Evolutionary conservation across 768 basidiomycete genomes (phyloP).

Genomic region (Trametes cingulata): DNA sequence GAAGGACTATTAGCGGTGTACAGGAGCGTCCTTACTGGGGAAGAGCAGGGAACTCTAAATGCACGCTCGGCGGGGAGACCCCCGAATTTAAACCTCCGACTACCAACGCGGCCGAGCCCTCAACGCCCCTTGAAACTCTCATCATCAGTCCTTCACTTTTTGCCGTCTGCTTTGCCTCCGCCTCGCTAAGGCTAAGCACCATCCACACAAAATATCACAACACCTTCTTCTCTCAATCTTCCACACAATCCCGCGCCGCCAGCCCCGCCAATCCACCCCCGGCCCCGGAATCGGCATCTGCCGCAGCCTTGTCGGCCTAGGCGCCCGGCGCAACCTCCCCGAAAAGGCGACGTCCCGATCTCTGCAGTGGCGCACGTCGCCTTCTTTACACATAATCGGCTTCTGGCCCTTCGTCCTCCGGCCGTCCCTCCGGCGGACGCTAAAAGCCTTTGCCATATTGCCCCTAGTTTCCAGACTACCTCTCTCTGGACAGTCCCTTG

Average conservation of each 20-base stretch:
- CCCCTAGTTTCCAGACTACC: neutral
- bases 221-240: neutral
- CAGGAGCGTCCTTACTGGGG: constrained; percentile 30
- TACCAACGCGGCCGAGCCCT: constrained; percentile 26
- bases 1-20: constrained; percentile 35
- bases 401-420: neutral
- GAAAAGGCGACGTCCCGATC: constrained; percentile 19
- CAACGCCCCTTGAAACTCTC: constrained; percentile 29
- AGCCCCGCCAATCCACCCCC: neutral
- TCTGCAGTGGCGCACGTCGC: neutral
- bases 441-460: constrained; percentile 16
- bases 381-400: constrained; percentile 15
- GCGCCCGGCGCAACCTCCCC: constrained; percentile 13
- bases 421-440: neutral
- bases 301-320: neutral
- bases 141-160: constrained; percentile 17
- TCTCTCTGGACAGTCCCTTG: neutral
- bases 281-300: neutral
- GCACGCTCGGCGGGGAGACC: constrained; percentile 27
- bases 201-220: neutral
- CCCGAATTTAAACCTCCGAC: constrained; percentile 32
- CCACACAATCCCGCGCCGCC: neutral
- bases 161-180: constrained; percentile 17
- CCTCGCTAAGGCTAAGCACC: constrained; percentile 8
- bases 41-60: constrained; percentile 29